These are phyloP conservation scores for Aspergillus nidulans DNA, from an alignment of 495 filamentous ascomycete genomes.

Conservation along the genomic window DNA sequence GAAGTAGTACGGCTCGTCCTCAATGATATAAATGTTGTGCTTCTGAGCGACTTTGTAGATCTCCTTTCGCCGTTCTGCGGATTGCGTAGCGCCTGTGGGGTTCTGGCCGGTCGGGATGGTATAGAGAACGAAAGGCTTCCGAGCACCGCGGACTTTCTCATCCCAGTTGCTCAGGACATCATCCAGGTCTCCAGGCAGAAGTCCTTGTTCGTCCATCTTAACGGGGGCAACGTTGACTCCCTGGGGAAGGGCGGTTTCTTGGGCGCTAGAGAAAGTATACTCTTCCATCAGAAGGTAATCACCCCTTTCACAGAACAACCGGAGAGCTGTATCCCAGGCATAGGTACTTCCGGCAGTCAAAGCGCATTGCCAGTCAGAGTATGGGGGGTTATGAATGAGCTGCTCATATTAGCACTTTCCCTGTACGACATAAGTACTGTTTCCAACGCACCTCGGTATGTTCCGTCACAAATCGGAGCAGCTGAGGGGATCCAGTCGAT, in stretches of 20 bases:
- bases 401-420: constrained; percentile 11
- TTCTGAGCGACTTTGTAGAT: constrained; percentile 75
- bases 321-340: constrained; percentile 68
- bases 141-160: constrained; percentile 45
- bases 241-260: constrained; percentile 75
- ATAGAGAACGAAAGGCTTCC: constrained; percentile 66
- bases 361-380: constrained; percentile 76
- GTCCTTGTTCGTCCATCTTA: constrained; percentile 71
- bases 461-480: constrained; percentile 85
- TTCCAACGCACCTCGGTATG: constrained; percentile 65
- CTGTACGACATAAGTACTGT: not conserved
- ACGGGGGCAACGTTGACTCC: constrained; percentile 71
- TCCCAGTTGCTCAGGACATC: constrained; percentile 65
- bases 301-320: constrained; percentile 69
- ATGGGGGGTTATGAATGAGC: constrained; percentile 48
- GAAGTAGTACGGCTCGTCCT: constrained; percentile 98
- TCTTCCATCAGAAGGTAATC: constrained; percentile 79
- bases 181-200: constrained; percentile 64
- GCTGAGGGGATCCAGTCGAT: constrained; percentile 76
- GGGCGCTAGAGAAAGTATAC: constrained; percentile 77
- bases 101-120: constrained; percentile 72
- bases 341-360: constrained; percentile 75
- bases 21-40: constrained; percentile 82
- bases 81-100: constrained; percentile 86
- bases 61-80: constrained; percentile 54